Conservation (phyloP, 2,329 filamentous ascomycete species). For the Neodidymelliopsis sp. region DNA sequence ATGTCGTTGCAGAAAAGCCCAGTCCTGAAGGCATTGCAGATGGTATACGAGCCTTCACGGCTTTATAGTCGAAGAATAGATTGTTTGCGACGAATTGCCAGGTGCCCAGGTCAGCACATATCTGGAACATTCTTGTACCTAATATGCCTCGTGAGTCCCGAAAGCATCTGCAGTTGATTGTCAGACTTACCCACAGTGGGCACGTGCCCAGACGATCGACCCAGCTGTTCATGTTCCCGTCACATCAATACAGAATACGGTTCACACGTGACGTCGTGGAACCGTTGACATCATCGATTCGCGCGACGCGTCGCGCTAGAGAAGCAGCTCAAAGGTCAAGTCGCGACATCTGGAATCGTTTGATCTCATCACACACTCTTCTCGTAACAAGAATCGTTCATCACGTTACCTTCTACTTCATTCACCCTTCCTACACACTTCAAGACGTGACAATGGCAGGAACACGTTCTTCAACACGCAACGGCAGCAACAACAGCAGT, state of each 20-base stretch:
- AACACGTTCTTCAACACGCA: conserved; percentile 39
- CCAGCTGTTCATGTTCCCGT: neutral
- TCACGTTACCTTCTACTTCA: neutral
- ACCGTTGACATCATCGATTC: conserved; percentile 7
- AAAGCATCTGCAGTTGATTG: no score
- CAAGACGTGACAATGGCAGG: conserved; percentile 31
- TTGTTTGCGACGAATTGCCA: no score
- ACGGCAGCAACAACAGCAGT: conserved; percentile 26
- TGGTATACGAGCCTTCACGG: conserved; percentile 62
- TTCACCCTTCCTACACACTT: neutral
- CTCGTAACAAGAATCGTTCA: neutral
- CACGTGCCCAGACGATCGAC: conserved; percentile 1
- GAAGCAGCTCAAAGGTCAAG: conserved; percentile 10
- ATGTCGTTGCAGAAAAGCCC: conserved; percentile 83
- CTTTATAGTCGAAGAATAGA: neutral
- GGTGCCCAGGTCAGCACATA: no score
- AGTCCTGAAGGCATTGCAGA: conserved; percentile 79
- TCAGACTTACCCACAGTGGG: neutral
- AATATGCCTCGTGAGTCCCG: no score
- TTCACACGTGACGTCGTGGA: neutral
- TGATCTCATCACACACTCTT: conserved; percentile 1
- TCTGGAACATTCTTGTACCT: no score
- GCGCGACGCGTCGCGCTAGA: conserved; percentile 11
- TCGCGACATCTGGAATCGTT: conserved; percentile 3
- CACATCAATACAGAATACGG: neutral